Evolutionary conservation across 768 basidiomycete genomes (phyloP).

Genomic region (Crassisporium funariophilum): DNA sequence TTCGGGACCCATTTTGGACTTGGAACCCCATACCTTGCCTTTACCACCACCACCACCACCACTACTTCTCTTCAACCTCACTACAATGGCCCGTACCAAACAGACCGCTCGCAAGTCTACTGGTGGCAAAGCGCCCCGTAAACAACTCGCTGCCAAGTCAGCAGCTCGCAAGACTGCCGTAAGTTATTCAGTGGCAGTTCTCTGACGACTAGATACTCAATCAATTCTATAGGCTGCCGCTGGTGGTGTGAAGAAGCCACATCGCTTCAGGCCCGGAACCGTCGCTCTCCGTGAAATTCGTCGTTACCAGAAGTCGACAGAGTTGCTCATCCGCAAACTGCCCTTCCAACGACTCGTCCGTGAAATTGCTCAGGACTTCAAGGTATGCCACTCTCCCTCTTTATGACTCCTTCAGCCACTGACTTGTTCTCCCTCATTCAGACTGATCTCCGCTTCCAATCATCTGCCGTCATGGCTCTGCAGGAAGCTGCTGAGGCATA

Average conservation of each 20-base stretch:
- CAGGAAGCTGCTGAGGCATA: conserved; percentile 88
- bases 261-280: conserved; percentile 82
- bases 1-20: conserved; percentile 12
- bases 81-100: conserved; percentile 78
- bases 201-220: conserved; percentile 1
- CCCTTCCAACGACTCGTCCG: conserved; percentile 90
- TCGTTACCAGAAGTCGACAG: conserved; percentile 87
- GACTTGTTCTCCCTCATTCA: conserved; percentile 23
- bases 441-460: conserved; percentile 89
- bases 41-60: conserved; percentile 16
- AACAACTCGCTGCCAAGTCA: conserved; percentile 61
- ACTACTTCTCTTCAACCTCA: conserved; percentile 14
- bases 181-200: conserved; percentile 13
- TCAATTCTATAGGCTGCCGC: conserved; percentile 45
- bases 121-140: conserved; percentile 82
- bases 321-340: conserved; percentile 84
- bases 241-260: conserved; percentile 94
- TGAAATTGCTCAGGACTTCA: conserved; percentile 92
- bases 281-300: conserved; percentile 90
- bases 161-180: conserved; percentile 64
- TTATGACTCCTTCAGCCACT: conserved; percentile 10
- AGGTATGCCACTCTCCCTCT: conserved; percentile 47
- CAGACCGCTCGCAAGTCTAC: conserved; percentile 90
- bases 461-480: conserved; percentile 83
- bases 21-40: conserved; percentile 8